phyloP scores from a whole-genome alignment of 2,329 filamentous ascomycete genomes.

The Xylaria arbuscula region DNA sequence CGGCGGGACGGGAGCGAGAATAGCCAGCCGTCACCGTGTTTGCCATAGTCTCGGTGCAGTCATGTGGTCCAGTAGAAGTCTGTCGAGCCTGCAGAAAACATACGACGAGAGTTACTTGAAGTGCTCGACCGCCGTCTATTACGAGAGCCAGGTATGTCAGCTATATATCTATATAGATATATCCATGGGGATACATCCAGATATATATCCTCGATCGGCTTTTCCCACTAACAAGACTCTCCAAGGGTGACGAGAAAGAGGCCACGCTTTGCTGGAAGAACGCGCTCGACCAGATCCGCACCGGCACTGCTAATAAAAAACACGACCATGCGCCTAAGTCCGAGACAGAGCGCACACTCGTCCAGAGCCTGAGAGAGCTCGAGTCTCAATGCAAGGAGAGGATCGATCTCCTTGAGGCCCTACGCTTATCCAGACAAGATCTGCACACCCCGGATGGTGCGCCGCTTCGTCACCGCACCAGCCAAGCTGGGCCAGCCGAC shows the following conservation, averaged over 20 bases:
- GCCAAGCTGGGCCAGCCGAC: slow-evolving; percentile 38
- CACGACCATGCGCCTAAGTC: slow-evolving; percentile 76
- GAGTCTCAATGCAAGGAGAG: slow-evolving; percentile 94
- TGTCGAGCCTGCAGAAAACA: slow-evolving; percentile 89
- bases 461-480: slow-evolving; percentile 27
- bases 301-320: slow-evolving; percentile 82
- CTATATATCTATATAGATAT: neutral
- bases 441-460: slow-evolving; percentile 45
- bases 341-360: slow-evolving; percentile 85
- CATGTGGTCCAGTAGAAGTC: slow-evolving; percentile 66
- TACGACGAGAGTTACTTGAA: slow-evolving; percentile 97
- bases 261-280: slow-evolving; percentile 90
- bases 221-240: slow-evolving; percentile 22
- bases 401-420: slow-evolving; percentile 85
- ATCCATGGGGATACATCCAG: no score
- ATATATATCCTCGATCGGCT: neutral
- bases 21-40: neutral
- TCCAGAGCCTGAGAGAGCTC: slow-evolving; percentile 83
- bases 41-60: slow-evolving; percentile 35
- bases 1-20: slow-evolving; percentile 20
- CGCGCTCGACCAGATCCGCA: slow-evolving; percentile 88
- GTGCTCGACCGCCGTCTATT: slow-evolving; percentile 95
- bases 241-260: slow-evolving; percentile 88
- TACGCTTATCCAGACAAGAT: slow-evolving; percentile 73
- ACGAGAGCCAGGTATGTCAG: slow-evolving; percentile 83